Conservation (phyloP, 352 stramenopile species). For the Pythium oligandrum region DNA sequence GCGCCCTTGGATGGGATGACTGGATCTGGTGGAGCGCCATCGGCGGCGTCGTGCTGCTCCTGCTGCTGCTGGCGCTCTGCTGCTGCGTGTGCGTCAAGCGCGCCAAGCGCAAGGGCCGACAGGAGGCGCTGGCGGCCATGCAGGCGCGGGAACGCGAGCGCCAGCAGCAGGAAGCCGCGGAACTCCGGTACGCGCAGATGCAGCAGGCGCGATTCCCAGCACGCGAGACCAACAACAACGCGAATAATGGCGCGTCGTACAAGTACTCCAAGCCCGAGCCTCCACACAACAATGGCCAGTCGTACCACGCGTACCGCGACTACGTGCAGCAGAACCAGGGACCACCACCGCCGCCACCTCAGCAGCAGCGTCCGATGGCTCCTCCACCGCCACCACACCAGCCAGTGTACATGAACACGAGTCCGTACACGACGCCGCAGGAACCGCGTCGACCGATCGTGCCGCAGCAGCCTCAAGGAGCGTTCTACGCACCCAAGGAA, state of each 20-base stretch:
- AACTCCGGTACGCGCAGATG: conserved; percentile 44
- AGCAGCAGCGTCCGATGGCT: no score
- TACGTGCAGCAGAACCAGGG: conserved; percentile 3
- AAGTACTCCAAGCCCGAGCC: conserved; percentile 21
- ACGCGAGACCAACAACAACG: conserved; percentile 1
- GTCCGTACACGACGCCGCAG: no score
- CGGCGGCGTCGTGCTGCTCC: conserved; percentile 50
- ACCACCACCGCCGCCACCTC: no score
- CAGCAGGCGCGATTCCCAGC: conserved; percentile 33
- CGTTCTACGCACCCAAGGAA: no score
- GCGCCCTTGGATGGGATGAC: conserved; percentile 67
- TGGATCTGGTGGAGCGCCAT: conserved; percentile 78
- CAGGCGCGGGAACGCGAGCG: conserved; percentile 47
- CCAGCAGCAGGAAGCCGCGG: conserved; percentile 40
- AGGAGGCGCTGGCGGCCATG: conserved; percentile 56
- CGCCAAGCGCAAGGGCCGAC: conserved; percentile 70
- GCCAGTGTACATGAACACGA: no score
- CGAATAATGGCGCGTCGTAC: conserved; percentile 9
- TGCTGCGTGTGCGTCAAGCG: conserved; percentile 75
- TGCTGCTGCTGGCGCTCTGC: conserved; percentile 67
- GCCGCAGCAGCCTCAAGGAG: no score
- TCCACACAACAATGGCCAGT: conserved; percentile 6
- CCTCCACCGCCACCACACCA: no score
- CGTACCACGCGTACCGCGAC: conserved; percentile 19
- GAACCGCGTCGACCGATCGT: no score